Evolutionary conservation across 768 basidiomycete species (phyloP), one percentile per base, ranked within the genome.

Genomic region (Boletus insuetus): DNA sequence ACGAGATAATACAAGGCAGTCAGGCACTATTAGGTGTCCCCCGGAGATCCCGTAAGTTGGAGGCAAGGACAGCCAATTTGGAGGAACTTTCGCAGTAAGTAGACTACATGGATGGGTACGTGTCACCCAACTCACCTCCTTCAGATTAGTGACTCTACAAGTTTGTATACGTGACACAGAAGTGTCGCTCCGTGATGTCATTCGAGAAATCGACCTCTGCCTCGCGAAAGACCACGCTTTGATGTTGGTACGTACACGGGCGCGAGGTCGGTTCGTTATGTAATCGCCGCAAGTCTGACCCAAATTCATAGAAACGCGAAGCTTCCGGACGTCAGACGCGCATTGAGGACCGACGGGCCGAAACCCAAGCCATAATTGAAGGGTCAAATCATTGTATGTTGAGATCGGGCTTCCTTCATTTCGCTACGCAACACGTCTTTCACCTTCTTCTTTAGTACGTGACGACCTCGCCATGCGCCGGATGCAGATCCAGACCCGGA

Each of bases 11-110:
- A 47, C 60, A 37, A 35, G 37, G 49, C 43, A 55, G 52, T 46
- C 59, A 55, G 42, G 55, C 60, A 20, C 31, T 55, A 46, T 52
- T 58, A 48, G 53, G 53, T 35, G 38, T 53, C 42, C 49, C 50
- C 39, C 67, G 62, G 53, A 64, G 60, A 42, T 64, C 58, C 32
- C 69, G 71, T 53, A 69, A 50, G 45, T 24, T 64, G 56, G 60
- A 51, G 41, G 61, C 63, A 35, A 81, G 75, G 63, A 87, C 83
- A 5, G 81, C 85, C 11, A 75, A 70, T 12, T 85, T 79, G 77
- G 85, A 89, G 54, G 87, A 89, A 57, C 74, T 93, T 20, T 79
- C 85, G 63, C 84, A 84, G 91, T 92, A 56, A 56, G 84, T 70
- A 31, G 26, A 51, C 35, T 56, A 29, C 38, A 45, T n/a, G 5